A percentile compares a stretch with the other conserved stretches of the same genome.
Evolutionary conservation across 129 eudicot genomes (phyloP).

Genomic region (Chrysanthemum seticuspe): DNA sequence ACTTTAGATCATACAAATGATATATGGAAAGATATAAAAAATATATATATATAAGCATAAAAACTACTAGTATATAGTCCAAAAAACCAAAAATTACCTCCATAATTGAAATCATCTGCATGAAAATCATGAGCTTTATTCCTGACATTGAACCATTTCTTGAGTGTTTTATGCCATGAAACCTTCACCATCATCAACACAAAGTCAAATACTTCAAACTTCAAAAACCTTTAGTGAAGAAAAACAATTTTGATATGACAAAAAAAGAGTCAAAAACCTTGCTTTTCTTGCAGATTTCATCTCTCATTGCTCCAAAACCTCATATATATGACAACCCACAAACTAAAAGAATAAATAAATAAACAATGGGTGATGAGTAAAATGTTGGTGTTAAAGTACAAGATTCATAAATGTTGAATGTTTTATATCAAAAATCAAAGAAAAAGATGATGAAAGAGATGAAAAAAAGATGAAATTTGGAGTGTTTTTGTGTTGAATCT

Average conservation of each 20-base stretch:
- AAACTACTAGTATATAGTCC: background rate
- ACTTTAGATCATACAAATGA: too few species aligned
- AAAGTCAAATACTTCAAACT: constrained; percentile 28
- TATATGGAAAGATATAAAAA: background rate
- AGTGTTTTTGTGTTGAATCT: constrained; percentile 17
- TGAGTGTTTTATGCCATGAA: constrained; percentile 86
- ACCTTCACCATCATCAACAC: constrained; percentile 47
- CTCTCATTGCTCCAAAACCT: constrained; percentile 65
- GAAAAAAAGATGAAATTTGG: constrained; percentile 17
- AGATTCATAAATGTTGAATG: constrained; percentile 24
- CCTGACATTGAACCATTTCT: constrained; percentile 90
- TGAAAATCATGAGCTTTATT: constrained; percentile 74
- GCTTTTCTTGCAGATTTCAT: constrained; percentile 75
- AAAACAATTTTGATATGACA: constrained; percentile 10
- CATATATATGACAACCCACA: constrained; percentile 36
- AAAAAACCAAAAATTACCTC: constrained; percentile 41
- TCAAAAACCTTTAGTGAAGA: constrained; percentile 1
- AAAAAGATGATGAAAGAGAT: constrained; percentile 20
- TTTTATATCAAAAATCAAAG: constrained; percentile 5
- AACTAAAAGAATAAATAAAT: constrained; percentile 12
- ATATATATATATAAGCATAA: background rate
- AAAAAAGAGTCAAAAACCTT: constrained; percentile 65
- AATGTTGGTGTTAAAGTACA: constrained; percentile 11
- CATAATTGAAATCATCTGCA: constrained; percentile 59
- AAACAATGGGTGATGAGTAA: constrained; percentile 21